phyloP scores from a whole-genome alignment of 768 basidiomycete genomes.

The Brasilioporus rufonigricans region DNA sequence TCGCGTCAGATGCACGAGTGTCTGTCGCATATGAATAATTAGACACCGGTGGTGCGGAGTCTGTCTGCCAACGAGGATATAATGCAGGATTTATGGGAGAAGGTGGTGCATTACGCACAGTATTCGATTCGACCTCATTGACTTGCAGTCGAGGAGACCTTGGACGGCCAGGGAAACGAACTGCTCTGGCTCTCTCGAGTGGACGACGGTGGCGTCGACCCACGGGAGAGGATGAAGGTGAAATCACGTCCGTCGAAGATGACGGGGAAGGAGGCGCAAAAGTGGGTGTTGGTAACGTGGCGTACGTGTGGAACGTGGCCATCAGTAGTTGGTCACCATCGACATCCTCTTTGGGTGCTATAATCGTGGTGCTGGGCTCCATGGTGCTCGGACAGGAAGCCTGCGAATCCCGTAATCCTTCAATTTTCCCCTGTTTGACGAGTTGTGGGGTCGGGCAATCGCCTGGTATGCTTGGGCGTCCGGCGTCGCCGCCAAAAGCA shows the following conservation, averaged over 20 bases:
- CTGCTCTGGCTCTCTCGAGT: conserved; percentile 33
- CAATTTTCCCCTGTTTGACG: conserved; percentile 3
- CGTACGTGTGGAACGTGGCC: conserved; percentile 24
- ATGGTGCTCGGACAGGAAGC: conserved; percentile 9
- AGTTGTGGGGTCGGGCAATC: not conserved
- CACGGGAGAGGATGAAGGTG: conserved; percentile 20
- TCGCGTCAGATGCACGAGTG: not conserved
- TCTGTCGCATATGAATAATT: conserved; percentile 5
- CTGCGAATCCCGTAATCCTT: conserved; percentile 14
- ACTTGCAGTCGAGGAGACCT: conserved; percentile 23
- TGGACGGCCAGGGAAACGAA: conserved; percentile 28
- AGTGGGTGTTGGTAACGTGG: conserved; percentile 26
- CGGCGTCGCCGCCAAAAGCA: not conserved
- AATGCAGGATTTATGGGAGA: conserved; percentile 3
- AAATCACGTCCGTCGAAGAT: conserved; percentile 25
- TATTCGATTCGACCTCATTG: conserved; percentile 12
- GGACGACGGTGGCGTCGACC: conserved; percentile 27
- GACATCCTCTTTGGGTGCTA: conserved; percentile 16
- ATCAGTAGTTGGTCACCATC: conserved; percentile 17
- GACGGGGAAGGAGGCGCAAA: conserved; percentile 32
- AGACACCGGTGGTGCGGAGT: conserved; percentile 4
- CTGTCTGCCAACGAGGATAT: conserved; percentile 14
- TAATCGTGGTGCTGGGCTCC: conserved; percentile 9
- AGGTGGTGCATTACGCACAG: not conserved
- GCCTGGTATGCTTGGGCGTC: not conserved